phyloP scores from a whole-genome alignment of 495 filamentous ascomycete genomes.

The Cercophora samala region DNA sequence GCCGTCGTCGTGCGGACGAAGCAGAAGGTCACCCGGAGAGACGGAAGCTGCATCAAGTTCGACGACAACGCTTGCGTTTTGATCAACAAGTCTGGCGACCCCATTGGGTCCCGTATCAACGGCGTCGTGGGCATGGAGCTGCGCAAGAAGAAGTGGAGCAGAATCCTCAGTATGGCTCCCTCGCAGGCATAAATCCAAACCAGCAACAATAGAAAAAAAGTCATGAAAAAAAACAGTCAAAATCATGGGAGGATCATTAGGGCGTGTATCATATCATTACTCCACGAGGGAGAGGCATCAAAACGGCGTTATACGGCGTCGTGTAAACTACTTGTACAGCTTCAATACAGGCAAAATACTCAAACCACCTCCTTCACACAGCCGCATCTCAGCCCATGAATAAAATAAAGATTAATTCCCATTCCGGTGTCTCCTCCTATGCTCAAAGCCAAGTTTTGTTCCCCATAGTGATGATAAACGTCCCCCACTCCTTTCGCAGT shows the following conservation, averaged over 20 bases:
- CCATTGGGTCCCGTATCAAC: slow-evolving; percentile 88
- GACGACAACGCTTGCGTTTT: slow-evolving; percentile 98
- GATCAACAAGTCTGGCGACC: slow-evolving; percentile 95
- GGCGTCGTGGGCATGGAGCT: slow-evolving; percentile 85
- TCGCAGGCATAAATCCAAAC: slow-evolving; percentile 69
- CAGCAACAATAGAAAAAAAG: background rate
- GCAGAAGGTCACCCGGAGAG: slow-evolving; percentile 78
- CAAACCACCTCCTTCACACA: background rate
- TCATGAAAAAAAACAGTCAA: too few species aligned
- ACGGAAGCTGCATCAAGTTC: slow-evolving; percentile 87
- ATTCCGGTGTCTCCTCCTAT: background rate
- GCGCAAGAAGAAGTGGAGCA: slow-evolving; percentile 87
- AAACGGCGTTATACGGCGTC: slow-evolving; percentile 18
- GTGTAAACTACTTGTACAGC: slow-evolving; percentile 27
- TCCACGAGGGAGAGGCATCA: slow-evolving; percentile 2
- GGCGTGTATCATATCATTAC: slow-evolving; percentile 2
- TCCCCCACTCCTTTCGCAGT: background rate
- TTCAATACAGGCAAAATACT: slow-evolving; percentile 3
- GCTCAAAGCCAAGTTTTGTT: background rate
- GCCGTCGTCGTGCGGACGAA: slow-evolving; percentile 89
- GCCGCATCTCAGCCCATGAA: background rate
- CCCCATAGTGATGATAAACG: background rate
- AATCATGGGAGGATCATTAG: background rate
- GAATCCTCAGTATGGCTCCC: slow-evolving; percentile 93
- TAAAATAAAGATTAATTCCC: background rate